Percentiles rank a stretch among this genome's conserved stretches.
Conservation (phyloP, 768 basidiomycete genomes). For the Flagelloscypha sp. region DNA sequence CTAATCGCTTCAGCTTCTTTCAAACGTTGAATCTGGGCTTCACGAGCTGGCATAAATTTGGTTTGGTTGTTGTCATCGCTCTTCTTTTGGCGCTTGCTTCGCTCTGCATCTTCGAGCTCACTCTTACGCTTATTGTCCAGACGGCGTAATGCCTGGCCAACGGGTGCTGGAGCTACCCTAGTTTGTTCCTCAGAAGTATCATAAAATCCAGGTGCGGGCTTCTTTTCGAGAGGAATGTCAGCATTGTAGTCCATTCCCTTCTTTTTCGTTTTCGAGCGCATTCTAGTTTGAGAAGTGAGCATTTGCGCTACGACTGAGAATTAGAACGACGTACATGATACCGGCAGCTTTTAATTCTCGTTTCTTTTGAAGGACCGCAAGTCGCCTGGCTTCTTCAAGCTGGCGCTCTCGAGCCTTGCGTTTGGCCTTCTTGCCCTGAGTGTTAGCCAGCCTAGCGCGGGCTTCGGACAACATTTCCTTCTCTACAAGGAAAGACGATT, state of each 20-base stretch:
- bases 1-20: slow-evolving; percentile 97
- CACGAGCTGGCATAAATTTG: slow-evolving; percentile 93
- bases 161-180: slow-evolving; percentile 75
- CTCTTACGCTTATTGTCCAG: slow-evolving; percentile 93
- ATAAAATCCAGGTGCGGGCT: slow-evolving; percentile 91
- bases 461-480: slow-evolving; percentile 99
- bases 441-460: slow-evolving; percentile 94
- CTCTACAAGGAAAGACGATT: slow-evolving; percentile 38
- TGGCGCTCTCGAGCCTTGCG: slow-evolving; percentile 97
- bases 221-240: slow-evolving; percentile 98
- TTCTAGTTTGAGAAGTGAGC: slow-evolving; percentile 32
- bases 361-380: slow-evolving; percentile 96
- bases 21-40: slow-evolving; percentile 95
- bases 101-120: slow-evolving; percentile 89
- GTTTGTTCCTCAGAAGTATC: slow-evolving; percentile 93
- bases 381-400: slow-evolving; percentile 87
- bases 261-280: slow-evolving; percentile 90
- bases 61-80: slow-evolving; percentile 63
- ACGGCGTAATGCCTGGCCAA: slow-evolving; percentile 85
- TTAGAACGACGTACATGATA: slow-evolving; percentile 62
- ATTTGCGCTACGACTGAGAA: slow-evolving; percentile 4
- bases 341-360: slow-evolving; percentile 96
- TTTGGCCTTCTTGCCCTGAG: slow-evolving; percentile 99
- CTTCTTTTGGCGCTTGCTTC: slow-evolving; percentile 81
- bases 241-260: slow-evolving; percentile 99